Base-by-base conservation (phyloP, 257 asterid species). In the Solanum rostratum region DNA sequence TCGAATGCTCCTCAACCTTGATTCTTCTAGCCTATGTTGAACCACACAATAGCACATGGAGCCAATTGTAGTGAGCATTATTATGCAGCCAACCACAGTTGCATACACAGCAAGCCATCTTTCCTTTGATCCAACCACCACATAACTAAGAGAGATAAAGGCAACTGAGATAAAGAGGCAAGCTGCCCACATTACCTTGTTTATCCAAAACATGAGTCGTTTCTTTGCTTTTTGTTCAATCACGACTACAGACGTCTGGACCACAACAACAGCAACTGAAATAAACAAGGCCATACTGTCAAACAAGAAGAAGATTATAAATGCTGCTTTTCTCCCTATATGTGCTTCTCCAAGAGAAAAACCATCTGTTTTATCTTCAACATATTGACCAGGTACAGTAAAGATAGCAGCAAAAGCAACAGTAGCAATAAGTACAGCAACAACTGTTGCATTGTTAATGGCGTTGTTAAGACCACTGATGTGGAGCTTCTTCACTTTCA, bases 151-250 rank as follows among this genome's bases (percentile, higher is more conserved):
- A 4, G 98, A 92, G 54, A 96, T 93, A 60, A 94, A 96, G 16
- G 99, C 89, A 5, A 95, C 62, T 1, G 99, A 96, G 19, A 96
- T 95, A 89, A 89, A 96, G 49, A 94, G 93, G 55, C 99, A 95
- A 20, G 99, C 99, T 39, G 84, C 84, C 99, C 99, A 96, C 99
- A 96, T 95, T 69, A 95, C 95, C 93, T 96, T 96, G 95, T 96
- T 95, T 87, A 96, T 96, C 41, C 95, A 94, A 82, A 93, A 96
- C 97, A 95, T 92, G 71, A 96, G 97, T 55, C 93, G 95, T 80
- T 89, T 93, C 93, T 93, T 96, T 1, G 97, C 98, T 91, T 91
- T 91, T 24, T 93, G 96, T 91, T 95, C 99, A 9, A 95, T 96
- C 91, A 96, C 98, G 4, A 96, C 98, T 74, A 96, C 84, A 1